A percentile compares a stretch with the other conserved stretches of the same genome.
phyloP scores from a whole-genome alignment of 495 filamentous ascomycete species.

The Extremus antarcticus region DNA sequence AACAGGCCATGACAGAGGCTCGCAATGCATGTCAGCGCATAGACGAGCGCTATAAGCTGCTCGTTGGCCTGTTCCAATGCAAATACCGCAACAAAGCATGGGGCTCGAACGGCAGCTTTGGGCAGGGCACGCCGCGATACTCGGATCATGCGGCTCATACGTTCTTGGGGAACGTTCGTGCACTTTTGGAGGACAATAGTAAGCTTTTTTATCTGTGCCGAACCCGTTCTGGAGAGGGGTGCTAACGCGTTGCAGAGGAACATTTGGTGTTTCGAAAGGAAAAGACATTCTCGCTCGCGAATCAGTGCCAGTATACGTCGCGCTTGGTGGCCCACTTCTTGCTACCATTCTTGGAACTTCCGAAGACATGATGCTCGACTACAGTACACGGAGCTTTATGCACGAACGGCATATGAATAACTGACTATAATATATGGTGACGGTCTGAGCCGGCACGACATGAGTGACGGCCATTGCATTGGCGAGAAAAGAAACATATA shows the following conservation, averaged over 20 bases:
- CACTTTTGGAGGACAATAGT: slow-evolving; percentile 28
- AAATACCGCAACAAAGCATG: slow-evolving; percentile 29
- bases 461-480: too few species aligned
- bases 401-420: too few species aligned
- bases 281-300: slow-evolving; percentile 20
- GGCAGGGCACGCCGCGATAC: slow-evolving; percentile 16
- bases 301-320: slow-evolving; percentile 28
- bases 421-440: too few species aligned
- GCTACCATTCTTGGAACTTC: slow-evolving; percentile 16
- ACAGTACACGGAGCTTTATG: too few species aligned
- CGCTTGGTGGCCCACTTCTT: slow-evolving; percentile 29
- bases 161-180: slow-evolving; percentile 24
- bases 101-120: slow-evolving; percentile 20
- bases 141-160: slow-evolving; percentile 8
- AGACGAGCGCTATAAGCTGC: slow-evolving; percentile 25
- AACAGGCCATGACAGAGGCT: slow-evolving; percentile 13
- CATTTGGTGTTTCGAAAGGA: slow-evolving; percentile 21
- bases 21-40: slow-evolving; percentile 25
- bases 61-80: slow-evolving; percentile 27
- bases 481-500: neutral
- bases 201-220: too few species aligned
- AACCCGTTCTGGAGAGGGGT: too few species aligned
- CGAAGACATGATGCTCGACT: neutral
- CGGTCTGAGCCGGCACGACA: too few species aligned
- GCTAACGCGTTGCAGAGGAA: slow-evolving; percentile 18